A percentile compares a stretch with the other conserved stretches of the same genome.
These are phyloP conservation scores for Ramichloridium luteum DNA, from an alignment of 2,329 filamentous ascomycete genomes.

Conservation along the genomic window DNA sequence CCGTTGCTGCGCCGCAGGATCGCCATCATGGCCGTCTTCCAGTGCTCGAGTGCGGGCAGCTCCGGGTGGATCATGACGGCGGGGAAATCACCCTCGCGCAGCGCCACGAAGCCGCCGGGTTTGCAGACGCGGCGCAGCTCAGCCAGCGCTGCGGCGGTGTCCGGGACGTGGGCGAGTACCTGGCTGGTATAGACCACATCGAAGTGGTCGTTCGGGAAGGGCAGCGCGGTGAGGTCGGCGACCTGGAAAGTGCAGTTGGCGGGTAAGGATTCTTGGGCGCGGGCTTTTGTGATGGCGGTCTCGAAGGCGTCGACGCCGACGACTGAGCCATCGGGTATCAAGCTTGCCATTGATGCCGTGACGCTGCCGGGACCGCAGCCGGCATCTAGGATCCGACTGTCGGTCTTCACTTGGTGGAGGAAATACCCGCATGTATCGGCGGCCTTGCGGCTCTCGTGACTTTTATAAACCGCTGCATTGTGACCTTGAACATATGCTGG, in stretches of 20 bases:
- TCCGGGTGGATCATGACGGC: constrained; percentile 17
- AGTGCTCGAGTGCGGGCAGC: constrained; percentile 16
- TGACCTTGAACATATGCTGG: constrained; percentile 4
- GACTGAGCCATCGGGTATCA: background rate
- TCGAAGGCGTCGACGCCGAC: background rate
- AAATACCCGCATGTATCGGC: constrained; percentile 4
- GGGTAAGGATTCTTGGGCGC: background rate
- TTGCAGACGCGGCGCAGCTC: constrained; percentile 25
- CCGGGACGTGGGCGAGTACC: constrained; percentile 18
- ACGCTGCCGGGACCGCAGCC: constrained; percentile 36
- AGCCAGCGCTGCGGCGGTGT: constrained; percentile 14
- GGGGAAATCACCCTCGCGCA: constrained; percentile 26
- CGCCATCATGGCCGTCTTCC: constrained; percentile 2
- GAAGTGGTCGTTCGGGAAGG: constrained; percentile 20
- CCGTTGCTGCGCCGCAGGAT: constrained; percentile 7
- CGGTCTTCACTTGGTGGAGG: constrained; percentile 12
- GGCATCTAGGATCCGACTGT: constrained; percentile 30
- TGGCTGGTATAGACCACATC: constrained; percentile 24
- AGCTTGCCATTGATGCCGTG: constrained; percentile 14
- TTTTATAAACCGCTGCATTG: constrained; percentile 1
- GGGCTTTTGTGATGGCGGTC: background rate
- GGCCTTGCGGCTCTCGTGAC: constrained; percentile 3
- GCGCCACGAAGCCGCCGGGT: constrained; percentile 21
- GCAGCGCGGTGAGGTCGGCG: constrained; percentile 17
- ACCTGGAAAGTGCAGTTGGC: constrained; percentile 10